A percentile compares a stretch with the other conserved stretches of the same genome.
These are phyloP conservation scores for Taxawa tesnikishii DNA, from an alignment of 2,329 filamentous ascomycete genomes.

Conservation along the genomic window DNA sequence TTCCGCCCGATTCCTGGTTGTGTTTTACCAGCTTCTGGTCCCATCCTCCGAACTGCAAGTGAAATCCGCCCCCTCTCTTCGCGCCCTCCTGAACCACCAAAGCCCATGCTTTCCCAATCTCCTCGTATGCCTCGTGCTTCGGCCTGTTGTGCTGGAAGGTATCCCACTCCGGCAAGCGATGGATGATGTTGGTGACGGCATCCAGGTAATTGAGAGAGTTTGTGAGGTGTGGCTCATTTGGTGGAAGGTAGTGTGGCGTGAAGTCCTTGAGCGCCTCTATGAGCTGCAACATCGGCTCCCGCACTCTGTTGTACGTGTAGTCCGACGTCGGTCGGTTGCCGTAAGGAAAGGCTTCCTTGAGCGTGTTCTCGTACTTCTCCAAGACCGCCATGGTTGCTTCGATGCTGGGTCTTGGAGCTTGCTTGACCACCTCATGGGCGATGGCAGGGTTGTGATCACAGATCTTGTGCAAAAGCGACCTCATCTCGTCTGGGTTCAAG, in stretches of 20 bases:
- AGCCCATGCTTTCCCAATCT: conserved; percentile 88
- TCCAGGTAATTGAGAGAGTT: conserved; percentile 80
- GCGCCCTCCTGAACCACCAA: conserved; percentile 81
- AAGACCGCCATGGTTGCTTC: conserved; percentile 69
- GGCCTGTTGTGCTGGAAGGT: conserved; percentile 78
- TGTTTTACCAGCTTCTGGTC: conserved; percentile 79
- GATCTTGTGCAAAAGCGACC: conserved; percentile 76
- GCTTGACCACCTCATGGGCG: conserved; percentile 67
- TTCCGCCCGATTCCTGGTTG: conserved; percentile 74
- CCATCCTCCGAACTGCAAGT: conserved; percentile 82
- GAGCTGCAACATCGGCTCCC: conserved; percentile 64
- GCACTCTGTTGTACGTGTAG: conserved; percentile 90
- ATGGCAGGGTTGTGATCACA: conserved; percentile 84
- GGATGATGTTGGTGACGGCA: conserved; percentile 78
- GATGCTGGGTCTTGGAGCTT: conserved; percentile 79
- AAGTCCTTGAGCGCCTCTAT: conserved; percentile 88
- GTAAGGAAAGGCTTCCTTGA: conserved; percentile 72
- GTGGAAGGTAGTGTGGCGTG: conserved; percentile 88
- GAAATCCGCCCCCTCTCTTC: conserved; percentile 83
- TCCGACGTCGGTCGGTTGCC: conserved; percentile 77
- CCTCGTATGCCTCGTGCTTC: conserved; percentile 92
- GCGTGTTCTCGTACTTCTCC: conserved; percentile 63
- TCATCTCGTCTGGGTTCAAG: conserved; percentile 71
- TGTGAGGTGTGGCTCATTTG: conserved; percentile 73
- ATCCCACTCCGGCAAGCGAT: conserved; percentile 83